These are phyloP conservation scores for Harringtonia aguacate DNA, from an alignment of 2,329 filamentous ascomycete genomes.

Conservation along the genomic window DNA sequence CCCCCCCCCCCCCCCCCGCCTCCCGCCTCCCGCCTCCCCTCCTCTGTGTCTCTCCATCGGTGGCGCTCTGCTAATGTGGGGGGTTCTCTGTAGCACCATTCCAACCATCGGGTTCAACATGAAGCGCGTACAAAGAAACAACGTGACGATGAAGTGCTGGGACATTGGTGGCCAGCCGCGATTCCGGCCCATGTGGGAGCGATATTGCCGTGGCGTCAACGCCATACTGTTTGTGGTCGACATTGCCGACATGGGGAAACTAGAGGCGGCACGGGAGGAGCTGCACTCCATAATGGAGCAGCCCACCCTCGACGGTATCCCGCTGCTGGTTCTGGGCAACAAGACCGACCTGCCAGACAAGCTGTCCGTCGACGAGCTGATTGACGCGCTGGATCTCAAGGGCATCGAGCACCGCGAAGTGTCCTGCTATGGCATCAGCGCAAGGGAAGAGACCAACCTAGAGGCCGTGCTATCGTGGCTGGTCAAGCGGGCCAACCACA, in stretches of 20 bases:
- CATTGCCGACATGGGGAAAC: slow-evolving; percentile 71
- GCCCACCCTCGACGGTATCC: slow-evolving; percentile 76
- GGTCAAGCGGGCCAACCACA: slow-evolving; percentile 69
- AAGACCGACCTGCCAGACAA: slow-evolving; percentile 93
- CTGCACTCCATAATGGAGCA: slow-evolving; percentile 82
- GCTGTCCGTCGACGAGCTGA: slow-evolving; percentile 86
- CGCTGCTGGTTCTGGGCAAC: slow-evolving; percentile 88
- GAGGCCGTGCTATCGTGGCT: slow-evolving; percentile 95
- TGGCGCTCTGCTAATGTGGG: not conserved
- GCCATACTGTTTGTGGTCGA: slow-evolving; percentile 98
- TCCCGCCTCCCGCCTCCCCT: no score
- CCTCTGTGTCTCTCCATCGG: not conserved
- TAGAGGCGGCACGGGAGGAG: slow-evolving; percentile 83
- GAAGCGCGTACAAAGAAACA: slow-evolving; percentile 94
- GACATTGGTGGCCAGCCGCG: slow-evolving; percentile 94
- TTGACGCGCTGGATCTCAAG: slow-evolving; percentile 84
- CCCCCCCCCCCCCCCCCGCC: no score
- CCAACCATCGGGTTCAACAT: slow-evolving; percentile 99
- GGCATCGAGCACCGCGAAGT: slow-evolving; percentile 86
- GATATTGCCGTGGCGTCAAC: slow-evolving; percentile 94
- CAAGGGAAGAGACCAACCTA: slow-evolving; percentile 97
- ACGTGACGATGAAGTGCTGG: slow-evolving; percentile 99
- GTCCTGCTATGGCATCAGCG: slow-evolving; percentile 96
- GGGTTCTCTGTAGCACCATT: slow-evolving; percentile 62
- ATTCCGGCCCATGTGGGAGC: slow-evolving; percentile 98